Conservation (phyloP, 306 rosid species). For the Sicyos baderoa region DNA sequence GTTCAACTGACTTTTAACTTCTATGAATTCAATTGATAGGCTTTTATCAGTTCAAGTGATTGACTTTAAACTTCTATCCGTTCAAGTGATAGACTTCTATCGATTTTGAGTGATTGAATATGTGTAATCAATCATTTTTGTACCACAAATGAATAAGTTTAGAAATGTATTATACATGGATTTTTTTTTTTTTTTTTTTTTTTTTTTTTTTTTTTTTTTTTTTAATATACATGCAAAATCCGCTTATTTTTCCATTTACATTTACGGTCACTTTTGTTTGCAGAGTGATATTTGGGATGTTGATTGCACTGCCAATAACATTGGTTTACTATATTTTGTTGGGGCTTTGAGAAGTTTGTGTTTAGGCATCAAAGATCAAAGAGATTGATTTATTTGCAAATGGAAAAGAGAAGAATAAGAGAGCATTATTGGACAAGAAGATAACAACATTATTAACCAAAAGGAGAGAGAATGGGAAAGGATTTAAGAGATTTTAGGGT, state of each 20-base stretch:
- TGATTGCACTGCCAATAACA: slow-evolving; percentile 20
- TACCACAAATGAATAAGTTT: no score
- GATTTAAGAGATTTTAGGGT: neutral
- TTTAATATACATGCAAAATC: no score
- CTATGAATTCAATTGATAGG: no score
- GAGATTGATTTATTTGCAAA: neutral
- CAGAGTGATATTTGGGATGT: slow-evolving; percentile 20
- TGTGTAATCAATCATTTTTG: no score
- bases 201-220: no score
- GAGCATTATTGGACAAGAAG: slow-evolving; percentile 3
- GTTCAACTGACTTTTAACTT: no score
- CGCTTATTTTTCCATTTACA: neutral
- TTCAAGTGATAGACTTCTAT: no score
- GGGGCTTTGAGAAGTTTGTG: slow-evolving; percentile 4
- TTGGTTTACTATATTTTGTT: slow-evolving; percentile 21
- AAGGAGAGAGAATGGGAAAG: neutral
- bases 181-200: no score
- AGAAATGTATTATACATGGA: no score
- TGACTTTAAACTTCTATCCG: no score
- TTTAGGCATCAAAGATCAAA: neutral
- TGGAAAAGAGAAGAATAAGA: neutral
- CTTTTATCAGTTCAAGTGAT: no score
- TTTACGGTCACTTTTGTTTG: neutral
- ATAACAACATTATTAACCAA: neutral
- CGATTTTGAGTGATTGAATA: no score